phyloP scores from a whole-genome alignment of 177 flowering plant genomes.

The Vitis hybrid region DNA sequence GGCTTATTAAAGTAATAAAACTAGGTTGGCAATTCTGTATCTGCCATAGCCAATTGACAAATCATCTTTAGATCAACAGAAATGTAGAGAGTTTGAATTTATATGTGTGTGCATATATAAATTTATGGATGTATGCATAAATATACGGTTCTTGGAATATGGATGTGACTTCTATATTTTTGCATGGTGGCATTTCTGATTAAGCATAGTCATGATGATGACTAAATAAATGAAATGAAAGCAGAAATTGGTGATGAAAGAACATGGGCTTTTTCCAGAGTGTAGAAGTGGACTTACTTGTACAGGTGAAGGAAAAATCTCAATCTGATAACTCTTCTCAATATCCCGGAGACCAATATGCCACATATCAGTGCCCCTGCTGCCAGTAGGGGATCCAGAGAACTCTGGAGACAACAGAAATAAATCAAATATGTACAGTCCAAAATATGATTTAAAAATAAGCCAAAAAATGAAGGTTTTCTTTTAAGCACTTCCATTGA shows the following conservation, averaged over 20 bases:
- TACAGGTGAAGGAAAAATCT: constrained; percentile 36
- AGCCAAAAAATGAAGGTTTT: no score
- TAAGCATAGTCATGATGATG: not conserved
- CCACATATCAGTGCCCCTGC: constrained; percentile 55
- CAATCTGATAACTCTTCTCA: constrained; percentile 30
- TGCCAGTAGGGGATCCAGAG: constrained; percentile 70
- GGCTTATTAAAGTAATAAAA: not conserved
- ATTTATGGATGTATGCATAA: no score
- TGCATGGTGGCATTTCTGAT: no score
- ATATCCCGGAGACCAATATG: constrained; percentile 41
- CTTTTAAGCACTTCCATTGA: no score
- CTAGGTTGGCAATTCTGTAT: not conserved
- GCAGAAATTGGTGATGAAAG: not conserved
- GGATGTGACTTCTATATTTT: no score
- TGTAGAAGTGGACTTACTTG: constrained; percentile 37
- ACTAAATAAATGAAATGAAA: not conserved
- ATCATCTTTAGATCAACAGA: not conserved
- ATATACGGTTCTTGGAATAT: no score
- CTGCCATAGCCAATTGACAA: not conserved
- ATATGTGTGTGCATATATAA: no score
- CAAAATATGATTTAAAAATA: no score
- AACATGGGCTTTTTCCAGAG: not conserved
- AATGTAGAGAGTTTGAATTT: not conserved
- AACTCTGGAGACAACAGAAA: constrained; percentile 45
- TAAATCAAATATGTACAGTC: not conserved